Evolutionary conservation across 768 basidiomycete species (phyloP).

Genomic region (Boletus tomentosulus): DNA sequence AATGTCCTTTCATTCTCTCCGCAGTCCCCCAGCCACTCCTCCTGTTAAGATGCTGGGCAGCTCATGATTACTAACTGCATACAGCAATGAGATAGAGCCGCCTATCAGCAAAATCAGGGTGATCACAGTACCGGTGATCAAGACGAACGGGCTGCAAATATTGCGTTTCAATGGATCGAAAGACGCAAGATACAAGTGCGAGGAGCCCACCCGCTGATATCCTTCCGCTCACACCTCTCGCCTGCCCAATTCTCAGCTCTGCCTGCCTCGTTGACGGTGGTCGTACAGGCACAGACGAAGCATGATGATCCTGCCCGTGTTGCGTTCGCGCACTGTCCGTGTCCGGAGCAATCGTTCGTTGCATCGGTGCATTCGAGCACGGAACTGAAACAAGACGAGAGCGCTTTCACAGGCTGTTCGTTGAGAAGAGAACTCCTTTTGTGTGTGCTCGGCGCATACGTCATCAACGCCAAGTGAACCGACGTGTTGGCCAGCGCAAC

Average conservation of each 20-base stretch:
- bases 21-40: constrained; percentile 45
- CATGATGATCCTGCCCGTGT: constrained; percentile 55
- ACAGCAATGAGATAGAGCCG: constrained; percentile 67
- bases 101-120: constrained; percentile 59
- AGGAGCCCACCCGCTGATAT: constrained; percentile 71
- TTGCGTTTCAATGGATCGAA: neutral
- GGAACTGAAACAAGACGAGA: constrained; percentile 60
- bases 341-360: constrained; percentile 66
- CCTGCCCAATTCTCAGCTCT: constrained; percentile 71
- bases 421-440: constrained; percentile 40
- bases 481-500: constrained; percentile 35
- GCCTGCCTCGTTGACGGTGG: constrained; percentile 49
- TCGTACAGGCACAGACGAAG: constrained; percentile 43
- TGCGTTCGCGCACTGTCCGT: constrained; percentile 60
- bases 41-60: constrained; percentile 75
- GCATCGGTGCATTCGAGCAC: constrained; percentile 53
- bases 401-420: constrained; percentile 52
- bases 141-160: constrained; percentile 61
- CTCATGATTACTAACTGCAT: constrained; percentile 53
- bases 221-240: constrained; percentile 69
- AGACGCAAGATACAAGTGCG: neutral
- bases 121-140: constrained; percentile 66
- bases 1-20: constrained; percentile 43
- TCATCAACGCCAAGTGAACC: constrained; percentile 51
- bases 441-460: constrained; percentile 35